phyloP scores from a whole-genome alignment of 2,329 filamentous ascomycete genomes.

The Venturia effusa region DNA sequence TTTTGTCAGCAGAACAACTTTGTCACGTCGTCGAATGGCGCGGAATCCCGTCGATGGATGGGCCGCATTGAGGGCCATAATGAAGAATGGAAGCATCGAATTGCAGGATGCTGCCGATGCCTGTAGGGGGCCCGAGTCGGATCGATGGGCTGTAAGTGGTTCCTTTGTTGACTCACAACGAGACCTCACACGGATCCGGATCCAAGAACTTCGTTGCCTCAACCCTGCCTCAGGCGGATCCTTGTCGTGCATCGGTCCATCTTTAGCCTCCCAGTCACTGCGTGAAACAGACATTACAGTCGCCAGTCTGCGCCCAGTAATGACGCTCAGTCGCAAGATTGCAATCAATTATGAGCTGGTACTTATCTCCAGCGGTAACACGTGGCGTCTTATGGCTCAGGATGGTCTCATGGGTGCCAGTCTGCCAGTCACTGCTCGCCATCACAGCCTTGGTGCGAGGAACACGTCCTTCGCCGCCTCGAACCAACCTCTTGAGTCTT shows the following conservation, averaged over 20 bases:
- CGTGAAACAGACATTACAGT: background rate
- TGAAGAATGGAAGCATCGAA: background rate
- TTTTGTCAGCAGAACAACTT: background rate
- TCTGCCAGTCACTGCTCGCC: background rate
- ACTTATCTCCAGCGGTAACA: background rate
- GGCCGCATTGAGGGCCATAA: background rate
- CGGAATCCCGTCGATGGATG: background rate
- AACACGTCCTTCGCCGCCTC: background rate
- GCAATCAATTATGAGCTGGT: conserved; percentile 1
- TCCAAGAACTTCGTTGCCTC: too few relatives aligned
- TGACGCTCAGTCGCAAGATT: background rate
- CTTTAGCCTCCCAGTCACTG: background rate
- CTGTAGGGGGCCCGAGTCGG: background rate
- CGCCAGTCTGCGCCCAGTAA: background rate
- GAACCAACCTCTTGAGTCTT: too few relatives aligned
- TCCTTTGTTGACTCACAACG: background rate
- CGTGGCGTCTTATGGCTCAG: background rate
- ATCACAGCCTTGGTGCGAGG: background rate
- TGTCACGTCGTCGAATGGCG: background rate
- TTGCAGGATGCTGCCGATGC: background rate
- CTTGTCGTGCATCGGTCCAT: background rate
- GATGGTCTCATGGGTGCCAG: background rate
- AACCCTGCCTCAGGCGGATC: conserved; percentile 1
- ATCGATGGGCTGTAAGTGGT: background rate
- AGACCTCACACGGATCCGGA: too few relatives aligned